Percentiles rank a stretch among this genome's conserved stretches.
Evolutionary conservation across 768 basidiomycete genomes (phyloP).

Genomic region (Boletus bicolor): DNA sequence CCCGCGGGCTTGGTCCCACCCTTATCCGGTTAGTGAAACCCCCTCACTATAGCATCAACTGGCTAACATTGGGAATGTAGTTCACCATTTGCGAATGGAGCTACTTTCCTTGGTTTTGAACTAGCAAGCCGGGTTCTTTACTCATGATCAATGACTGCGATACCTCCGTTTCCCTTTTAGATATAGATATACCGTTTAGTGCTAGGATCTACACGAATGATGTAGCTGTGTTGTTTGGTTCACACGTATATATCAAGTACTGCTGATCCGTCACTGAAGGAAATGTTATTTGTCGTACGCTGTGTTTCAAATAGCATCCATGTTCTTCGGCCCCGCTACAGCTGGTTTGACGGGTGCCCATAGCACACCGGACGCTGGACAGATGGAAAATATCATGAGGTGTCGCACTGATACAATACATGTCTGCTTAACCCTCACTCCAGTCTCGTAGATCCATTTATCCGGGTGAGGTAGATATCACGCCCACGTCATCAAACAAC

Average conservation of each 20-base stretch:
- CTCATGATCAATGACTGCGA: conserved; percentile 17
- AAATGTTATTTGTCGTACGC: neutral
- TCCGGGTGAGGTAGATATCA: neutral
- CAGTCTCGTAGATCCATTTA: neutral
- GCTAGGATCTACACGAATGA: neutral
- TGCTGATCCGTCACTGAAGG: neutral
- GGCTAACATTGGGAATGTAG: conserved; percentile 38
- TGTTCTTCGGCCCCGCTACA: neutral
- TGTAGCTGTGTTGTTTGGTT: neutral
- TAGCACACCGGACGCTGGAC: neutral
- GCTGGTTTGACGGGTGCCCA: neutral
- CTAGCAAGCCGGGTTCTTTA: conserved; percentile 76
- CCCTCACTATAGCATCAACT: conserved; percentile 1
- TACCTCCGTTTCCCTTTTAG: neutral
- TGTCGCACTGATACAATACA: neutral
- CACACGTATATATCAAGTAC: neutral
- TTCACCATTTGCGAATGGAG: conserved; percentile 94
- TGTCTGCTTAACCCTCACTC: neutral
- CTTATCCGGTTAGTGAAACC: conserved; percentile 70
- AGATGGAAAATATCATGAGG: neutral
- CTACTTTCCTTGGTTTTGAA: conserved; percentile 96
- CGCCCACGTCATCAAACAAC: neutral
- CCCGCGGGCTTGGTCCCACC: conserved; percentile 87
- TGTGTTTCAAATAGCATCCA: neutral
- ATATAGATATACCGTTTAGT: conserved; percentile 1